Evolutionary conservation across 345 rosid genomes (phyloP).

Genomic region (Populus nigra): DNA sequence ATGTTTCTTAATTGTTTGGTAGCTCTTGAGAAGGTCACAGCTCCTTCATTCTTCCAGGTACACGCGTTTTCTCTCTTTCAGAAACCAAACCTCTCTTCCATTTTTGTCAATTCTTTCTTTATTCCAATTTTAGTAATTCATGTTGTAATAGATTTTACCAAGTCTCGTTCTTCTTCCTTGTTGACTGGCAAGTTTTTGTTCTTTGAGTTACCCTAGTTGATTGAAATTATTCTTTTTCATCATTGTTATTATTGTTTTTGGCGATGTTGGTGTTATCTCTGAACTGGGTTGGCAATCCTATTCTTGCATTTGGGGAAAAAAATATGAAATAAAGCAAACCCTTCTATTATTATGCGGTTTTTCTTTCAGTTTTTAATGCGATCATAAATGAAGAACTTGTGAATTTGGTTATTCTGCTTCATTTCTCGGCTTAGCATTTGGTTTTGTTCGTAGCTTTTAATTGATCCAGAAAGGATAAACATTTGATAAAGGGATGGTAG

Average conservation of each 20-base stretch:
- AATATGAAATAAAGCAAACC: not conserved
- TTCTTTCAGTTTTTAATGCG: not conserved
- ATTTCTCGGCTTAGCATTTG: not conserved
- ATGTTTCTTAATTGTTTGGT: not conserved
- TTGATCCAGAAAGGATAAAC: not conserved
- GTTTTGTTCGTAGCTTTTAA: not conserved
- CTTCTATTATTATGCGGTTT: not conserved
- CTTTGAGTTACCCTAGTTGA: not conserved
- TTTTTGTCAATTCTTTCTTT: not conserved
- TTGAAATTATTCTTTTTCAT: not conserved
- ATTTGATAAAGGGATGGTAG: not conserved
- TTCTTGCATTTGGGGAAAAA: not conserved
- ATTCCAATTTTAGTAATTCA: not conserved
- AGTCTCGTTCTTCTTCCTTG: not conserved
- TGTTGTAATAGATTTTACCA: not conserved
- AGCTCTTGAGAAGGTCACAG: constrained; percentile 1
- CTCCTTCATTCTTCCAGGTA: constrained; percentile 13
- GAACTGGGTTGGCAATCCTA: not conserved
- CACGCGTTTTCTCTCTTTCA: not conserved
- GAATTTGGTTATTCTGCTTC: not conserved
- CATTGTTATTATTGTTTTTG: too few relatives aligned
- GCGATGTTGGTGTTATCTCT: not conserved
- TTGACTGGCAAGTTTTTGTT: not conserved
- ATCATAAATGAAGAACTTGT: not conserved
- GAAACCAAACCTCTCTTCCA: too few relatives aligned